phyloP scores from a whole-genome alignment of 78 protist genomes.

The Dictyostelium brefeldianum region DNA sequence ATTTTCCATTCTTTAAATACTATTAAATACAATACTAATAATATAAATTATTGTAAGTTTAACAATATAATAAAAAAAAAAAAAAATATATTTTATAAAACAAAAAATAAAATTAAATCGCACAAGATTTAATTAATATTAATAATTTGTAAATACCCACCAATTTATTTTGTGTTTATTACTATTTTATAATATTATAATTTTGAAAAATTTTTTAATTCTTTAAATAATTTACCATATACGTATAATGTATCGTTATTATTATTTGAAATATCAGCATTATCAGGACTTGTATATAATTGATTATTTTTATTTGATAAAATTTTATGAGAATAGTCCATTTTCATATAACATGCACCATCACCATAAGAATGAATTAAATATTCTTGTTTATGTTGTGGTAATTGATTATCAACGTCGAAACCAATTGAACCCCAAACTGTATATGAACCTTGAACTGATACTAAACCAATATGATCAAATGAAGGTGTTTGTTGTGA shows the following conservation, averaged over 20 bases:
- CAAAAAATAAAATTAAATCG: no score
- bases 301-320: neutral
- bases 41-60: no score
- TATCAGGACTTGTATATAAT: neutral
- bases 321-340: neutral
- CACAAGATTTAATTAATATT: no score
- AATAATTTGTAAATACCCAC: no score
- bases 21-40: no score
- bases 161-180: no score
- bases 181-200: no score
- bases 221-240: conserved; percentile 17
- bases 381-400: conserved; percentile 1
- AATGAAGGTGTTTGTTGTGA: neutral
- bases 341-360: conserved; percentile 26
- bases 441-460: conserved; percentile 24
- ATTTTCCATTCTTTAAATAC: no score
- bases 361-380: conserved; percentile 12
- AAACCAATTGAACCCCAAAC: conserved; percentile 48
- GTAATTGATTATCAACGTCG: conserved; percentile 10
- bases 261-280: neutral
- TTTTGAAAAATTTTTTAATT: neutral
- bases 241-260: neutral
- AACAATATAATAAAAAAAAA: no score
- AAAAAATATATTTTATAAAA: no score
- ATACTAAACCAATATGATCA: conserved; percentile 9